Conservation (phyloP, 257 asterid genomes). For the Salvia splendens region DNA sequence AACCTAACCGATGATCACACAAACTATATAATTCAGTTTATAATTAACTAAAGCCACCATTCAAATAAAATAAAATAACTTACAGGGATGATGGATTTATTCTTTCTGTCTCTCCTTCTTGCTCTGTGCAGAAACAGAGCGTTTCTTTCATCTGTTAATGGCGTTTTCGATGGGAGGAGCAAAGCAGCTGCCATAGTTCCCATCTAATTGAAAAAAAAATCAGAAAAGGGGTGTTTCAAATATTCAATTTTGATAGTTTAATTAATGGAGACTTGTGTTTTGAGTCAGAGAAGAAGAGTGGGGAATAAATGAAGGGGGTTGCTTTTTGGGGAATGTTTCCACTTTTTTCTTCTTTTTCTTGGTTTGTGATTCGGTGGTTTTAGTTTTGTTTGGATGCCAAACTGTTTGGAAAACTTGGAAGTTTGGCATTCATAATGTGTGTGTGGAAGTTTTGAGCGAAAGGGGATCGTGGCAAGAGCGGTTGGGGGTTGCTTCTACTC, state of each 20-base stretch:
- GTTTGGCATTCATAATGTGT: conserved; percentile 17
- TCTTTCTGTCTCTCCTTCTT: conserved; percentile 46
- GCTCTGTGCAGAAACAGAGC: conserved; percentile 41
- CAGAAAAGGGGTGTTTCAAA: background rate
- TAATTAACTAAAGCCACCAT: no score
- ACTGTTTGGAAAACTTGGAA: conserved; percentile 29
- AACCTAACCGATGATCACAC: conserved; percentile 44
- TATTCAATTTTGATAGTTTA: background rate
- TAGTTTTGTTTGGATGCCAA: conserved; percentile 27
- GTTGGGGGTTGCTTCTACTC: conserved; percentile 23
- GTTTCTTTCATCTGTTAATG: conserved; percentile 33
- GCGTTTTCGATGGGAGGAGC: conserved; percentile 49
- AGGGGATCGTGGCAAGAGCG: conserved; percentile 26
- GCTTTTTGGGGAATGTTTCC: background rate
- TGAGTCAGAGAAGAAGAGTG: background rate
- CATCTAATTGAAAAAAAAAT: conserved; percentile 27
- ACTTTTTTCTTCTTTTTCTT: conserved; percentile 19
- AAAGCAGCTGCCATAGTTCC: conserved; percentile 52
- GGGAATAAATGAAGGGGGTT: background rate
- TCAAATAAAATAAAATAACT: background rate
- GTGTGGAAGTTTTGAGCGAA: background rate
- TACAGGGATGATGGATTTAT: conserved; percentile 59
- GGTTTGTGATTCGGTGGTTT: background rate
- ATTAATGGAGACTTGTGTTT: background rate
- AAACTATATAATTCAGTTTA: background rate